Evolutionary conservation across 225 moss, liverwort and hornwort genomes (phyloP).

Genomic region (Takakia lepidozioides): DNA sequence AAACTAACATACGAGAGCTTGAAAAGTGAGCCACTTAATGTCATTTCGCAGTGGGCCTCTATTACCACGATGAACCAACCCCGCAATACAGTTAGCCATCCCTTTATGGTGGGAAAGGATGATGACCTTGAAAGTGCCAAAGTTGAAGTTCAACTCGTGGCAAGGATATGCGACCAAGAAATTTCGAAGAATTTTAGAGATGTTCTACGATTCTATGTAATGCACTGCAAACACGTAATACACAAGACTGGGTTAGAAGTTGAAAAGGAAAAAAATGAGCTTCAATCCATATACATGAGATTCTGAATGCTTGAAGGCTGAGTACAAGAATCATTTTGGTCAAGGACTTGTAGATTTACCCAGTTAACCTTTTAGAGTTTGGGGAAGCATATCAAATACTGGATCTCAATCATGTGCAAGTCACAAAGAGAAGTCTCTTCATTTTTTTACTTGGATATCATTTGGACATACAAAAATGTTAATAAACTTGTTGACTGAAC

Average conservation of each 20-base stretch:
- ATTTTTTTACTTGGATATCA: too few species aligned
- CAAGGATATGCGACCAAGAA: not conserved
- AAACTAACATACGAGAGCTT: not conserved
- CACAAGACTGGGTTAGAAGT: not conserved
- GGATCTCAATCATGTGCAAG: too few species aligned
- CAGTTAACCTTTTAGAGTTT: slow-evolving; percentile 4
- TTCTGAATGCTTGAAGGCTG: not conserved
- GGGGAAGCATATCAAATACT: too few species aligned
- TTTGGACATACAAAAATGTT: too few species aligned
- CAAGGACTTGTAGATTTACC: not conserved
- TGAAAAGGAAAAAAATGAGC: not conserved
- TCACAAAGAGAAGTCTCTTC: too few species aligned
- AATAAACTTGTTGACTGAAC: too few species aligned
- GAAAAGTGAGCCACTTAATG: not conserved
- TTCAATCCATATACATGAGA: not conserved
- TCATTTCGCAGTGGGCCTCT: not conserved
- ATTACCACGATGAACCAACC: not conserved
- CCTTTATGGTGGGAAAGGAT: not conserved
- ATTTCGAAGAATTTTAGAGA: not conserved
- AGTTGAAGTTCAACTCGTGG: not conserved
- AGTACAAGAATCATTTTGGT: not conserved
- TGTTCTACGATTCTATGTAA: not conserved
- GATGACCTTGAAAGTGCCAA: not conserved
- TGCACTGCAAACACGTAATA: not conserved
- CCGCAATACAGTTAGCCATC: not conserved